Evolutionary conservation across 78 protist genomes (phyloP).

Genomic region (Dictyostelium purpureum): DNA sequence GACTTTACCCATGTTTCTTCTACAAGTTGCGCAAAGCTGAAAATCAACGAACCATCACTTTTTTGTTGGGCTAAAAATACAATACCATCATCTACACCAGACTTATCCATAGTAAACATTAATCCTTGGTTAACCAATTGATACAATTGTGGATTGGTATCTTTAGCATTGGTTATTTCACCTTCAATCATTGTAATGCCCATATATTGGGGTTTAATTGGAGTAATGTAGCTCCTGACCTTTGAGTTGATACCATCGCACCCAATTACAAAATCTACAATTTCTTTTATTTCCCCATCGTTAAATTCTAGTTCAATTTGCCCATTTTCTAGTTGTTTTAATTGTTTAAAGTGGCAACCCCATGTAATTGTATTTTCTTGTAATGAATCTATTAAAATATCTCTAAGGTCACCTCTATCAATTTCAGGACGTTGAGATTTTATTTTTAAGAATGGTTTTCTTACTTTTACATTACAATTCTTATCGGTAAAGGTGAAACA

Average conservation of each 20-base stretch:
- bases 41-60: neutral
- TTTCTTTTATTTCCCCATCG: neutral
- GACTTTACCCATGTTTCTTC: neutral
- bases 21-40: neutral
- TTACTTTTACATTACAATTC: neutral
- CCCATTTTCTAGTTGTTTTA: neutral
- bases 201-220: neutral
- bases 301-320: neutral
- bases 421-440: constrained; percentile 23
- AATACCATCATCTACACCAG: neutral
- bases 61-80: neutral
- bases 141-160: neutral
- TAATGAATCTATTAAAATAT: constrained; percentile 24
- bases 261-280: constrained; percentile 61
- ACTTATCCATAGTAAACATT: neutral
- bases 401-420: constrained; percentile 40
- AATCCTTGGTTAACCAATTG: neutral
- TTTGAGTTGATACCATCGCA: constrained; percentile 59
- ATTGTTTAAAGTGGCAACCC: neutral
- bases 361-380: constrained; percentile 9
- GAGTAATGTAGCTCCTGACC: constrained; percentile 15
- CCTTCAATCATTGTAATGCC: constrained; percentile 25
- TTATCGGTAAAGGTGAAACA: neutral
- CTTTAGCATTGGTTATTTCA: neutral
- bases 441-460: constrained; percentile 1